Evolutionary conservation across 2,329 filamentous ascomycete species (phyloP).

Genomic region (Pezicula radicicola): DNA sequence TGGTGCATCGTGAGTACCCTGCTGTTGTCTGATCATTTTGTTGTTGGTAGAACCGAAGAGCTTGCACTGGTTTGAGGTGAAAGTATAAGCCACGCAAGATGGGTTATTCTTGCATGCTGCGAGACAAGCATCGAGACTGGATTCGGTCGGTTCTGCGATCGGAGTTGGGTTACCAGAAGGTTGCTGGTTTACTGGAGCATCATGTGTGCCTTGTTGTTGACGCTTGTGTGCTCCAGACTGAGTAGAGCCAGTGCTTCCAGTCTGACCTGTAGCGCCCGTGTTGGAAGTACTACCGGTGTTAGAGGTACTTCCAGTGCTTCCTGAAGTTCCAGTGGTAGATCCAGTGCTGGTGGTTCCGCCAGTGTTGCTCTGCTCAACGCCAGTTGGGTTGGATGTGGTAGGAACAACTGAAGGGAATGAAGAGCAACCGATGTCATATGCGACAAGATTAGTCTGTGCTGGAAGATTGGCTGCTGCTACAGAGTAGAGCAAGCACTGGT

Average conservation of each 20-base stretch:
- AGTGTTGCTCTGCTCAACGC: background rate
- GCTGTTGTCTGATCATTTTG: background rate
- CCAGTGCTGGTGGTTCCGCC: background rate
- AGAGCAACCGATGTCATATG: conserved; percentile 14
- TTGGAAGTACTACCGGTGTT: background rate
- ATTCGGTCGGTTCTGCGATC: background rate
- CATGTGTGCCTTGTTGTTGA: conserved; percentile 2
- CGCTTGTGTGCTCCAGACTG: background rate
- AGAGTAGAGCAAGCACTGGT: conserved; percentile 5
- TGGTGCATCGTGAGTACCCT: background rate
- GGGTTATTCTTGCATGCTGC: background rate
- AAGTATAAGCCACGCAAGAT: background rate
- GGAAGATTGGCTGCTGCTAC: conserved; percentile 1
- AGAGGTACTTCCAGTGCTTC: background rate
- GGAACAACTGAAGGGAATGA: conserved; percentile 12
- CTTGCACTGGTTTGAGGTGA: background rate
- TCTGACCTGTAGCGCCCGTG: background rate
- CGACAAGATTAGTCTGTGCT: conserved; percentile 10
- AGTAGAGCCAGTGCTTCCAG: background rate
- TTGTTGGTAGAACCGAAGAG: background rate
- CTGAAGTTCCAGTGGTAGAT: background rate
- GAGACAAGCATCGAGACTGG: background rate
- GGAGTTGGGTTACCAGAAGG: background rate
- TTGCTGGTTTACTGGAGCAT: conserved; percentile 1
- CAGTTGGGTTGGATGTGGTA: conserved; percentile 13